Conservation (phyloP, 495 filamentous ascomycete genomes). For the Paragyromitra xinjiangensis region DNA sequence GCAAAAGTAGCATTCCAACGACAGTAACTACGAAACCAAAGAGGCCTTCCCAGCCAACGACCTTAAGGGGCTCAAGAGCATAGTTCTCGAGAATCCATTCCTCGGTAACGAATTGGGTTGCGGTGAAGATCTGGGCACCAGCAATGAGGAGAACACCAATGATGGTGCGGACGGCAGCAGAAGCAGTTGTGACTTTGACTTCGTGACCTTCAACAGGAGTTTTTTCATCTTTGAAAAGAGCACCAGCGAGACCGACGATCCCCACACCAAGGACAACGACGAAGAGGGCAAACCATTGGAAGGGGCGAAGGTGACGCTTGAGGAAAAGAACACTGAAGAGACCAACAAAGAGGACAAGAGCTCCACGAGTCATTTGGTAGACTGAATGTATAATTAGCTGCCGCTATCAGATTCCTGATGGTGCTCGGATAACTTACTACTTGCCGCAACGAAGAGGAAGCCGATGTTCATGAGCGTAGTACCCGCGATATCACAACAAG, state of each 20-base stretch:
- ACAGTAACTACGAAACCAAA: conserved; percentile 90
- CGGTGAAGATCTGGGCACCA: conserved; percentile 93
- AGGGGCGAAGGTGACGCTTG: conserved; percentile 74
- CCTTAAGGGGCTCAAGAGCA: conserved; percentile 83
- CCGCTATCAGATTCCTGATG: background rate
- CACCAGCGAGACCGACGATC: conserved; percentile 87
- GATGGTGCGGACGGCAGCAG: conserved; percentile 67
- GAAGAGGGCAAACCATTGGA: conserved; percentile 89
- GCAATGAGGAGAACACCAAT: conserved; percentile 90
- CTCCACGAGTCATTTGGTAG: conserved; percentile 98
- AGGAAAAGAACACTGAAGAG: conserved; percentile 94
- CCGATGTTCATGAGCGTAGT: conserved; percentile 98
- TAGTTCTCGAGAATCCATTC: conserved; percentile 94
- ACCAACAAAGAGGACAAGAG: conserved; percentile 92
- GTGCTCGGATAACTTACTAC: conserved; percentile 32
- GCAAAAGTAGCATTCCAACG: conserved; percentile 78
- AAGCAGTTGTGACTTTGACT: conserved; percentile 7
- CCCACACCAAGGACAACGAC: conserved; percentile 89
- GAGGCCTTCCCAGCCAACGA: conserved; percentile 95
- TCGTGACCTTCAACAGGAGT: conserved; percentile 55
- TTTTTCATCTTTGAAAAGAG: conserved; percentile 73
- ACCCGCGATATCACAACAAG: conserved; percentile 90
- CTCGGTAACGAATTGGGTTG: conserved; percentile 93
- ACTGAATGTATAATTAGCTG: conserved; percentile 66
- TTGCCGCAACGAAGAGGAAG: conserved; percentile 86